Conservation (phyloP, 306 rosid genomes). For the Fagus crenata region DNA sequence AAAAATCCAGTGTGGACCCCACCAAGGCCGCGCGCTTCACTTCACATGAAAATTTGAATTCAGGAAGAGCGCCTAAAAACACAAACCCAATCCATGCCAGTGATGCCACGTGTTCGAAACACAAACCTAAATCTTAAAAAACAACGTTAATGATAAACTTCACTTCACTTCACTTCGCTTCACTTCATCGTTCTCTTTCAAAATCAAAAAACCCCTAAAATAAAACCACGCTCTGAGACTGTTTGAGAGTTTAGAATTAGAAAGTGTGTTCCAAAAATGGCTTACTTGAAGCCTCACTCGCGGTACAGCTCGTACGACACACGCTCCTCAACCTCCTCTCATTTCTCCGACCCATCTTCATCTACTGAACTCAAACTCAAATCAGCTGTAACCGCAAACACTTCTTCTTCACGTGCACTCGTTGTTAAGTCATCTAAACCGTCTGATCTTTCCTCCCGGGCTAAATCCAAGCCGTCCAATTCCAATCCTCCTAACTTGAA, state of each 20-base stretch:
- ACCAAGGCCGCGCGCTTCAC: slow-evolving; percentile 28
- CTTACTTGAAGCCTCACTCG: slow-evolving; percentile 60
- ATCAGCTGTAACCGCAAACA: slow-evolving; percentile 11
- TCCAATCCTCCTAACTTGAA: slow-evolving; percentile 20
- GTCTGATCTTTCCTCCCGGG: slow-evolving; percentile 30
- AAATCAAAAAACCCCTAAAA: slow-evolving; percentile 36
- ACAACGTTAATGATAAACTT: background rate
- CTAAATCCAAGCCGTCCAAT: slow-evolving; percentile 51
- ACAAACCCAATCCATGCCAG: background rate
- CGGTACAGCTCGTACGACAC: slow-evolving; percentile 80
- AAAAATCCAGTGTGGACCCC: background rate
- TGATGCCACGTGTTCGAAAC: slow-evolving; percentile 52
- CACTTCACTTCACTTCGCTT: background rate
- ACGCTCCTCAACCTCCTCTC: slow-evolving; percentile 74
- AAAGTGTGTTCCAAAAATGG: slow-evolving; percentile 34
- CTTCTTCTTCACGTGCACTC: slow-evolving; percentile 60
- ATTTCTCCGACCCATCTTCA: slow-evolving; percentile 73
- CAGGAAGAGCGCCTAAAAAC: slow-evolving; percentile 45
- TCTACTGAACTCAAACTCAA: slow-evolving; percentile 49
- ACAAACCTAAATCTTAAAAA: background rate
- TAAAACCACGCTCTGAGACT: slow-evolving; percentile 42
- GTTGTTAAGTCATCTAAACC: slow-evolving; percentile 56
- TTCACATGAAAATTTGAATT: slow-evolving; percentile 60
- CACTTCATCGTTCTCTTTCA: background rate
- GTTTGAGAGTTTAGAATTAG: too few species aligned